phyloP scores from a whole-genome alignment of 768 basidiomycete genomes.

The Suillus subaureus region DNA sequence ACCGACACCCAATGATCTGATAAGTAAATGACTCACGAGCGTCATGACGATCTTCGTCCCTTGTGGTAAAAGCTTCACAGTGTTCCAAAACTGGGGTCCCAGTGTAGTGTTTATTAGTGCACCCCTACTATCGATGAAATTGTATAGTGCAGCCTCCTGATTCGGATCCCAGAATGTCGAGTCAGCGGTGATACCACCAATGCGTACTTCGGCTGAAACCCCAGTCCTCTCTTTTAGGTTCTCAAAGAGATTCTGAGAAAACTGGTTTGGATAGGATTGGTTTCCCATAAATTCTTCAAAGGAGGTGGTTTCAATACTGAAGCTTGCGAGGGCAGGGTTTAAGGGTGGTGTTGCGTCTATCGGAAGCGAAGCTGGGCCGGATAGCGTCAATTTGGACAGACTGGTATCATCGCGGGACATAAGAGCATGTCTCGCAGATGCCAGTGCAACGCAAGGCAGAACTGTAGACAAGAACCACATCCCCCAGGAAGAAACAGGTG shows the following conservation, averaged over 20 bases:
- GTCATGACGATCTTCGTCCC: constrained; percentile 51
- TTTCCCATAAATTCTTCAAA: constrained; percentile 56
- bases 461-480: constrained; percentile 13
- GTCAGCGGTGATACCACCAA: constrained; percentile 58
- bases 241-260: constrained; percentile 46
- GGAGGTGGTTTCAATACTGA: constrained; percentile 58
- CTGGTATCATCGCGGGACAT: constrained; percentile 6
- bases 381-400: constrained; percentile 33
- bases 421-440: constrained; percentile 16
- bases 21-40: constrained; percentile 33
- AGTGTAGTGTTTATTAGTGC: constrained; percentile 53
- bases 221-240: constrained; percentile 49
- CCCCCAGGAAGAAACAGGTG: background rate
- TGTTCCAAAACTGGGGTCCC: constrained; percentile 52
- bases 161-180: constrained; percentile 51
- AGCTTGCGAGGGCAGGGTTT: constrained; percentile 49
- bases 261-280: constrained; percentile 40
- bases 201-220: constrained; percentile 47
- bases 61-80: constrained; percentile 43
- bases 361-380: constrained; percentile 46
- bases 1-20: background rate
- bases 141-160: constrained; percentile 34
- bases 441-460: constrained; percentile 9
- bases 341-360: constrained; percentile 44
- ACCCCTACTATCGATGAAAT: constrained; percentile 46